These are phyloP conservation scores for Linaria vulgaris DNA, from an alignment of 257 asterid species.

Conservation along the genomic window DNA sequence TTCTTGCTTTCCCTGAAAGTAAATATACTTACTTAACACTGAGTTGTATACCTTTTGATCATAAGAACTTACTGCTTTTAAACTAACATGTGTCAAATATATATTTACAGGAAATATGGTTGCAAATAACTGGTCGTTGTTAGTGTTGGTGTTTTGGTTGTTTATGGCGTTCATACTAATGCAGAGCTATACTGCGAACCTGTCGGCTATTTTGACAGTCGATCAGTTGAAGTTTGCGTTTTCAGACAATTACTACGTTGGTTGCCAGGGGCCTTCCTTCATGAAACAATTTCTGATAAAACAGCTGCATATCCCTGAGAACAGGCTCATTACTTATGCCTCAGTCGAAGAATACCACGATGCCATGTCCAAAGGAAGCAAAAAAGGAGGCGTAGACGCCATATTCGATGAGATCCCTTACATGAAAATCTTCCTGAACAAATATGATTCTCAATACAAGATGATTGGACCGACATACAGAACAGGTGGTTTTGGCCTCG, in stretches of 20 bases:
- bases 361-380: constrained; percentile 44
- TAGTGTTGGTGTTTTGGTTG: constrained; percentile 46
- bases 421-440: constrained; percentile 37
- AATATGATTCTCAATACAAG: constrained; percentile 39
- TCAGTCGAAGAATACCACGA: constrained; percentile 34
- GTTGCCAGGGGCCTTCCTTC: constrained; percentile 44
- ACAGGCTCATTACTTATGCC: constrained; percentile 32
- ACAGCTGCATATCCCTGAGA: constrained; percentile 16
- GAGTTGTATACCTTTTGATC: too few species aligned
- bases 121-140: constrained; percentile 37
- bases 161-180: constrained; percentile 47
- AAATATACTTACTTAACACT: neutral
- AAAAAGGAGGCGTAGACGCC: constrained; percentile 48
- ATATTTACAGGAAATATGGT: constrained; percentile 41
- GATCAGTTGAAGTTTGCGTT: constrained; percentile 42
- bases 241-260: constrained; percentile 31
- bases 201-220: constrained; percentile 52
- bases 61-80: too few species aligned
- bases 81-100: too few species aligned
- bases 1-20: constrained; percentile 50
- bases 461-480: constrained; percentile 46
- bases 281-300: constrained; percentile 28
- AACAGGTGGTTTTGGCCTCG: constrained; percentile 54
- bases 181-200: constrained; percentile 63
- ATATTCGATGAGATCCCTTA: constrained; percentile 52